Evolutionary conservation across 2,329 filamentous ascomycete species (phyloP).

Genomic region (Phialophora macrospora): DNA sequence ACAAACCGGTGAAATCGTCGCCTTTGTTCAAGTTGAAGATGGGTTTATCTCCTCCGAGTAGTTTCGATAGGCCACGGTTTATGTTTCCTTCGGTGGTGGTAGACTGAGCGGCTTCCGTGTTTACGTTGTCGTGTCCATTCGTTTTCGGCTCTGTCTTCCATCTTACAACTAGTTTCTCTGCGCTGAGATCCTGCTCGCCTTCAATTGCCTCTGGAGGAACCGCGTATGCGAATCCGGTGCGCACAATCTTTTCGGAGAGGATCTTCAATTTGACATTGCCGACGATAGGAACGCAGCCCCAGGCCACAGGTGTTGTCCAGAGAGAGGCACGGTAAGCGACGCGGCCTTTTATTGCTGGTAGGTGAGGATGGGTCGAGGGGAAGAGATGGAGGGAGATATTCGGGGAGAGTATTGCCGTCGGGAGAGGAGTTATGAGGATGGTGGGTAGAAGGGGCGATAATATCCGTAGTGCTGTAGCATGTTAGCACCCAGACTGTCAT

Average conservation of each 20-base stretch:
- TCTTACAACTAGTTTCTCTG: constrained; percentile 85
- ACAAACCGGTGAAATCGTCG: constrained; percentile 79
- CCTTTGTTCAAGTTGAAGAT: constrained; percentile 60
- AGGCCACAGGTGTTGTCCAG: constrained; percentile 94
- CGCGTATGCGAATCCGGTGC: constrained; percentile 52
- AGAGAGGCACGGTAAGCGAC: constrained; percentile 91
- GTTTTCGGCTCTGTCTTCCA: constrained; percentile 71
- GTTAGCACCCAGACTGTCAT: constrained; percentile 7
- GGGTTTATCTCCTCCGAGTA: constrained; percentile 59
- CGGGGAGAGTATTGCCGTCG: constrained; percentile 66
- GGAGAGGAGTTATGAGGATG: constrained; percentile 64
- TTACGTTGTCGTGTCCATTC: constrained; percentile 26
- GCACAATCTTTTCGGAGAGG: constrained; percentile 85
- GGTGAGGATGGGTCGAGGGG: constrained; percentile 64
- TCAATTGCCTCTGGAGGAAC: constrained; percentile 42
- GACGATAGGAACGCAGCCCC: constrained; percentile 88
- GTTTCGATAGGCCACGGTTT: constrained; percentile 49
- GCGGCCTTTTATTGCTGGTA: constrained; percentile 88
- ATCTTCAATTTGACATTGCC: constrained; percentile 90
- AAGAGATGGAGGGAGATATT: constrained; percentile 67
- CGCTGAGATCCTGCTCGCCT: constrained; percentile 44
- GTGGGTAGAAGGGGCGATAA: constrained; percentile 68
- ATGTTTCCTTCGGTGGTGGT: constrained; percentile 33
- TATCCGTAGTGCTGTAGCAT: constrained; percentile 58
- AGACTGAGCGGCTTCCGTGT: constrained; percentile 36